phyloP scores from a whole-genome alignment of 768 basidiomycete genomes.

The Lentinula aciculospora region DNA sequence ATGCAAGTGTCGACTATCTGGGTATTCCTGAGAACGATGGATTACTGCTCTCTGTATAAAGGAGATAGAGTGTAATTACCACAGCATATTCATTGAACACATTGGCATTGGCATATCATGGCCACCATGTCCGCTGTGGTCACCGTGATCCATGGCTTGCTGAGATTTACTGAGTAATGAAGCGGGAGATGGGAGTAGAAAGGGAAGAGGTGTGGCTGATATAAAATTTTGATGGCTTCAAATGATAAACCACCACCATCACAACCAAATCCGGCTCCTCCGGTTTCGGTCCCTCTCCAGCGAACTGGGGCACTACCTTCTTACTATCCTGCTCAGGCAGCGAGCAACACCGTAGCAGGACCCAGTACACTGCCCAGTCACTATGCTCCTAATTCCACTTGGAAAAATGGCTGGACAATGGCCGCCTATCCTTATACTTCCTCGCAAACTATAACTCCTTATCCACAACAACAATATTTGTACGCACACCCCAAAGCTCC shows the following conservation, averaged over 20 bases:
- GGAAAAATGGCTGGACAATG: conserved; percentile 6
- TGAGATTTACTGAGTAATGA: background rate
- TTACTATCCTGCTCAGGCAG: conserved; percentile 1
- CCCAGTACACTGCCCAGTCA: background rate
- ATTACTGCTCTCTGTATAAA: background rate
- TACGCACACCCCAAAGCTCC: background rate
- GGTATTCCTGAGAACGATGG: conserved; percentile 50
- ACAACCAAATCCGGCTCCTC: background rate
- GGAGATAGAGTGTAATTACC: conserved; percentile 30
- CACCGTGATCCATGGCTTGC: conserved; percentile 35
- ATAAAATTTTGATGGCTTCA: conserved; percentile 1
- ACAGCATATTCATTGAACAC: conserved; percentile 82
- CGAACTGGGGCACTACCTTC: background rate
- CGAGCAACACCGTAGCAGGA: background rate
- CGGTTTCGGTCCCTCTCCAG: background rate
- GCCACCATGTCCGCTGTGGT: conserved; percentile 38
- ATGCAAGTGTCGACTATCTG: conserved; percentile 76
- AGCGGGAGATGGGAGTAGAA: conserved; percentile 2
- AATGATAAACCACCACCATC: background rate
- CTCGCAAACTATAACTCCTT: conserved; percentile 2
- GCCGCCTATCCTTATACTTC: conserved; percentile 7
- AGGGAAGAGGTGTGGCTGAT: background rate
- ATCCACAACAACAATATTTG: conserved; percentile 8
- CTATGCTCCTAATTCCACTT: background rate
- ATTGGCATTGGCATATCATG: conserved; percentile 45